Evolutionary conservation across 2,329 filamentous ascomycete genomes (phyloP), one percentile per base, ranked within the genome.

Genomic region (Hypoxylon sp.): DNA sequence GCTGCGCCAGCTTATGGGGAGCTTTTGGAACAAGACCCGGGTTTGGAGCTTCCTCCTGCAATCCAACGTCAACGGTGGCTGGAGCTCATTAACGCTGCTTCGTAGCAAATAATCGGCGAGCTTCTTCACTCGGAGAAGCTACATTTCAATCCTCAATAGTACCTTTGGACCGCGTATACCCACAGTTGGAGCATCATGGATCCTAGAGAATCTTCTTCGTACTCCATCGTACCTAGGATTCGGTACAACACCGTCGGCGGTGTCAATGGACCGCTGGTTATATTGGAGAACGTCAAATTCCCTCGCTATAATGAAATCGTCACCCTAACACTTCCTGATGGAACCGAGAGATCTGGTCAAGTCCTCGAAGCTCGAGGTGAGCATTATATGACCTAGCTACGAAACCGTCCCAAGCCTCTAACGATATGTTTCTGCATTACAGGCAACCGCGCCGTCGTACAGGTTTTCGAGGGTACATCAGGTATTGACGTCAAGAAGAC

Each of bases 401-500:
- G 47, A 35, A 13, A 47, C 53, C 59, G 26, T 46, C 24, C 35
- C 9, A 8, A 35, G 52, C 26, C 69, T 57, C 72, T 77, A 66
- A 78, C 66, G n/a, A 66, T 29, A 52, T 60, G 17, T 75, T 33
- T 63, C 51, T 60, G 59, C 75, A 60, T 52, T 22, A 46, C 22
- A 98, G 94, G 95, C 80, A 94, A 92, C 84, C 90, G 94, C 83
- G 96, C 96, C 69, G 90, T 99, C 77, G 96, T 99, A 51, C 96
- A 97, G 91, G 94, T 98, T 75, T 99, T 99, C 81, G 96, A 99
- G 84, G 96, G 96, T 76, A 99, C 96, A 71, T 85, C 94, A 51
- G 96, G 96, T 80, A 96, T 99, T 81, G 96, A 99, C 88, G 96
- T 99, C 74, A 98, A 98, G 88, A 99, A 98, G 94, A 97, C 95